These are phyloP conservation scores for Lonicera japonica DNA, from an alignment of 129 eudicot genomes.

Conservation along the genomic window DNA sequence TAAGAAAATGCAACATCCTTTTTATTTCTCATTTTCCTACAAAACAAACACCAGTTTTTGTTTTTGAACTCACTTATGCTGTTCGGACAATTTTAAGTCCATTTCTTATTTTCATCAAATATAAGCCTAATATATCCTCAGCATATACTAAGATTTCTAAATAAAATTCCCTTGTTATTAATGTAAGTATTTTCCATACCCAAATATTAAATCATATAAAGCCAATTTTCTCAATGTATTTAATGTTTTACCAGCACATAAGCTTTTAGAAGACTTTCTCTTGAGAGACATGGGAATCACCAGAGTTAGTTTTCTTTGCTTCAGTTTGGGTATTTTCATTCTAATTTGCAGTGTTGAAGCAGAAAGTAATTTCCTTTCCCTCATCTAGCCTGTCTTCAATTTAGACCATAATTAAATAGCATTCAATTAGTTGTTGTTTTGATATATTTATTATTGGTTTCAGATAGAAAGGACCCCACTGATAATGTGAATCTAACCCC, in stretches of 20 bases:
- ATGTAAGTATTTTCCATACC: conserved; percentile 13
- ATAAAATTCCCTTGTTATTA: conserved; percentile 17
- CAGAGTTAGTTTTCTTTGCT: conserved; percentile 5
- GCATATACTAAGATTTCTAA: not conserved
- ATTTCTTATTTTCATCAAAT: not conserved
- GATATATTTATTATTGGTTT: not conserved
- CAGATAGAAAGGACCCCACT: conserved; percentile 25
- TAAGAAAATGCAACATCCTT: too few relatives aligned
- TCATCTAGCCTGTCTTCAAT: not conserved
- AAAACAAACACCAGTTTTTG: not conserved
- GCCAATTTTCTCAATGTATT: conserved; percentile 9
- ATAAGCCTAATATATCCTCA: not conserved
- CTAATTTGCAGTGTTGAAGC: conserved; percentile 16
- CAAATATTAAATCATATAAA: conserved; percentile 12
- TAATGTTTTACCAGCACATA: conserved; percentile 4
- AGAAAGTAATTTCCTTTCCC: conserved; percentile 19
- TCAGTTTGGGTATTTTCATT: conserved; percentile 14
- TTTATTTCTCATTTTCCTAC: too few relatives aligned
- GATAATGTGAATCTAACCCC: conserved; percentile 43
- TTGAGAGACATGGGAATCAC: conserved; percentile 16
- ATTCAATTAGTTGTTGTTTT: not conserved
- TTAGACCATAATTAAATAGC: not conserved
- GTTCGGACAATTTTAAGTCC: not conserved
- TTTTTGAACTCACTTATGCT: not conserved
- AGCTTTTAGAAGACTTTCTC: conserved; percentile 2